Conservation (phyloP, 1,139 yeast genomes). For the Debaryomyces robertsiae region DNA sequence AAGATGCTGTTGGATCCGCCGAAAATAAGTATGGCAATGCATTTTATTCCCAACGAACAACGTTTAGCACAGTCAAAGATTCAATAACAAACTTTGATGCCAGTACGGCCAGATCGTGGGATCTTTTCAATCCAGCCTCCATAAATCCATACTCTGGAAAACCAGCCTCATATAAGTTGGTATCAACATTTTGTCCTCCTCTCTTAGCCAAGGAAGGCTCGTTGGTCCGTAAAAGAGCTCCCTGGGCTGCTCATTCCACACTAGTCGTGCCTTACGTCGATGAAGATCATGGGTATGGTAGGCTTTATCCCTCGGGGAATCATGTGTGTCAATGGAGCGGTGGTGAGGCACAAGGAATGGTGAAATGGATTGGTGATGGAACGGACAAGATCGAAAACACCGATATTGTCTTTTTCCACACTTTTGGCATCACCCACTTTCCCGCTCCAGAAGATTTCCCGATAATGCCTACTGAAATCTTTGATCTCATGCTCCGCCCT, state of each 20-base stretch:
- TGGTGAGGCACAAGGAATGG: slow-evolving; percentile 69
- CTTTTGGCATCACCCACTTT: slow-evolving; percentile 82
- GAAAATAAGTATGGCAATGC: slow-evolving; percentile 76
- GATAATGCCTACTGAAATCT: slow-evolving; percentile 84
- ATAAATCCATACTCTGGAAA: slow-evolving; percentile 70
- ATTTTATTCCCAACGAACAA: slow-evolving; percentile 62
- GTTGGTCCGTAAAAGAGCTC: slow-evolving; percentile 76
- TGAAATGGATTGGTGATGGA: slow-evolving; percentile 75
- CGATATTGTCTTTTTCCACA: slow-evolving; percentile 73
- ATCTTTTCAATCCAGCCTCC: slow-evolving; percentile 69
- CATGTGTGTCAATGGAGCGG: slow-evolving; percentile 83
- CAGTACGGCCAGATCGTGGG: slow-evolving; percentile 73
- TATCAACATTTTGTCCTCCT: slow-evolving; percentile 75
- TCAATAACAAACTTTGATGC: slow-evolving; percentile 66
- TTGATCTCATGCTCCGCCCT: slow-evolving; percentile 73
- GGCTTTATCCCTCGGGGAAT: slow-evolving; percentile 77
- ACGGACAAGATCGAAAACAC: slow-evolving; percentile 62
- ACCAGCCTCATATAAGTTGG: slow-evolving; percentile 76
- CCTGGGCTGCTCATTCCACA: slow-evolving; percentile 71
- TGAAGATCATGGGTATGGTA: slow-evolving; percentile 51
- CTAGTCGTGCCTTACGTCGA: slow-evolving; percentile 72
- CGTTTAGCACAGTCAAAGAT: slow-evolving; percentile 67
- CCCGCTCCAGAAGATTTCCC: slow-evolving; percentile 92
- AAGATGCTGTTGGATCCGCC: slow-evolving; percentile 61
- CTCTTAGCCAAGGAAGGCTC: slow-evolving; percentile 75